Conservation (phyloP, 495 filamentous ascomycete species). For the Pseudotulostoma volvatum region DNA sequence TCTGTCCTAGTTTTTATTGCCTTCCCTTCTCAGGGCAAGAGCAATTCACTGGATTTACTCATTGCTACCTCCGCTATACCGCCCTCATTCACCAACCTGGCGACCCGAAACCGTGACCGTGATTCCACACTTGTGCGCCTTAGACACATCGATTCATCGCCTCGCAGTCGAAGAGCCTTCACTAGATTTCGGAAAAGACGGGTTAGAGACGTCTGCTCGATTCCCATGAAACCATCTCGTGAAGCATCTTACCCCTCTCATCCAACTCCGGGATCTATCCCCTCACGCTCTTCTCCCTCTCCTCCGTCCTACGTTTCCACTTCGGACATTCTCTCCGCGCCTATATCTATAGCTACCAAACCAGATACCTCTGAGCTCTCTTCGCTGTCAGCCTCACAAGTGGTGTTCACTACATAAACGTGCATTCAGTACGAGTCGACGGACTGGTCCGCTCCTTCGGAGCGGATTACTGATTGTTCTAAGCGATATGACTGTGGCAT, state of each 20-base stretch:
- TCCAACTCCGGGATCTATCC: neutral
- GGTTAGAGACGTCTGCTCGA: too few relatives aligned
- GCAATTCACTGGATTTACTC: constrained; percentile 6
- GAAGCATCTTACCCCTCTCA: neutral
- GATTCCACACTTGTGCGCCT: neutral
- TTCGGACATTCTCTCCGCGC: neutral
- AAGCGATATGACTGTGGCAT: constrained; percentile 32
- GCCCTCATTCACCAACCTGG: neutral
- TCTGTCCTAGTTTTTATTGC: too few relatives aligned
- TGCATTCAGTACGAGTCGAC: constrained; percentile 1
- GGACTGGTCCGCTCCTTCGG: constrained; percentile 23
- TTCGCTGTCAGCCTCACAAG: neutral
- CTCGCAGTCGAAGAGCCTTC: neutral
- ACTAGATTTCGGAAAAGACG: neutral
- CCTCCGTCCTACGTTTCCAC: neutral
- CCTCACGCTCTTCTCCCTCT: neutral
- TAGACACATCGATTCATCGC: neutral
- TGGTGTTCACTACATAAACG: constrained; percentile 2
- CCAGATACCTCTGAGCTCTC: neutral
- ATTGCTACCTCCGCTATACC: neutral
- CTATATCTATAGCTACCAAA: neutral
- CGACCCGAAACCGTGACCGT: too few relatives aligned
- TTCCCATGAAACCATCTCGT: neutral
- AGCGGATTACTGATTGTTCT: constrained; percentile 36
- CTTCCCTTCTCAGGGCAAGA: too few relatives aligned